These are phyloP conservation scores for Miamiensis avidus DNA, from an alignment of 169 alveolate species.

Conservation along the genomic window DNA sequence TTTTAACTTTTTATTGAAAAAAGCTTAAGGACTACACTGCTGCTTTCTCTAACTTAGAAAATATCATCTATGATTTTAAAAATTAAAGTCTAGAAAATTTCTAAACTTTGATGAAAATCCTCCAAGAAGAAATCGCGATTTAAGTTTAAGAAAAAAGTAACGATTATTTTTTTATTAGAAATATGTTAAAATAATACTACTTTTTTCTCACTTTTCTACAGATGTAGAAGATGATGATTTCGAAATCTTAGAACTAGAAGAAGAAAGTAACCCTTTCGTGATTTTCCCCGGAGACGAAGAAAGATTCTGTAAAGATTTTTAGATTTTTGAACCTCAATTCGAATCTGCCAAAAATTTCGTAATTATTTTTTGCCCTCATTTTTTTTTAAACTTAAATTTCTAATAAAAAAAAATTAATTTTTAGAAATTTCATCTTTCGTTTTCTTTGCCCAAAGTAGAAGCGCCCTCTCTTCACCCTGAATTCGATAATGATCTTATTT, in stretches of 20 bases:
- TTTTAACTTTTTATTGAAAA: background rate
- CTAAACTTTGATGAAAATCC: constrained; percentile 11
- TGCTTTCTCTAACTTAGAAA: background rate
- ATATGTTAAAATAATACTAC: no score
- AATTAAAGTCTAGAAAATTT: background rate
- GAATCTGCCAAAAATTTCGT: constrained; percentile 8
- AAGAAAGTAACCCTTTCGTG: no score
- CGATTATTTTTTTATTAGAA: constrained; percentile 9
- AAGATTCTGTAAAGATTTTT: constrained; percentile 27
- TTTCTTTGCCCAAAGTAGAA: constrained; percentile 34
- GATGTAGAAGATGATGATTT: constrained; percentile 38
- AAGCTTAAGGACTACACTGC: background rate
- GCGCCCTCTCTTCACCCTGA: constrained; percentile 34
- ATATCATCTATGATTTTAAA: no score
- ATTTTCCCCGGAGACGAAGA: constrained; percentile 36
- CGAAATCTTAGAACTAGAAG: no score
- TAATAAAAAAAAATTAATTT: no score
- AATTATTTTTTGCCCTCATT: constrained; percentile 18
- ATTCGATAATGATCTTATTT: constrained; percentile 25
- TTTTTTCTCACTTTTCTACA: background rate
- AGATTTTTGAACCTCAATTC: constrained; percentile 8
- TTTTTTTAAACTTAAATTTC: no score
- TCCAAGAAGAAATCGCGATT: constrained; percentile 32
- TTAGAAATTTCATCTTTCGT: background rate
- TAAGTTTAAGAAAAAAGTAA: constrained; percentile 27